Evolutionary conservation across 129 eudicot species (phyloP).

Genomic region (Calendula officinalis): DNA sequence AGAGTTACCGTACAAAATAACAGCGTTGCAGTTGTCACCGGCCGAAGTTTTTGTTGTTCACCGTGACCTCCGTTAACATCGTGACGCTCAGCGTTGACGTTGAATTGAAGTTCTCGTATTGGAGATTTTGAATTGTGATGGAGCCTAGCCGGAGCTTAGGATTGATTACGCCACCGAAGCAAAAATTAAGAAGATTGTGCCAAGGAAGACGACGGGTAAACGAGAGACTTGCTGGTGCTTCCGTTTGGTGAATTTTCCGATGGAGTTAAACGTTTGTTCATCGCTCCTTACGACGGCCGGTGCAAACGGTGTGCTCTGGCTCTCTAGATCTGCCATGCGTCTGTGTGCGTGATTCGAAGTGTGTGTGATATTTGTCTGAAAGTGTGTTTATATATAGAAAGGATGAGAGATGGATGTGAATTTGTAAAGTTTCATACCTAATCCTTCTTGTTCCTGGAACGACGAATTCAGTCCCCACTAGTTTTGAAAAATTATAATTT

Average conservation of each 20-base stretch:
- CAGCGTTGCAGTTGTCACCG: conserved; percentile 34
- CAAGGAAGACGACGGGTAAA: conserved; percentile 31
- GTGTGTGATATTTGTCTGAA: conserved; percentile 2
- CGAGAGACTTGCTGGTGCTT: conserved; percentile 40
- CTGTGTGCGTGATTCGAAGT: conserved; percentile 9
- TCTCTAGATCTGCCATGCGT: conserved; percentile 38
- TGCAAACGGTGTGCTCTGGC: conserved; percentile 24
- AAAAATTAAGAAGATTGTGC: conserved; percentile 26
- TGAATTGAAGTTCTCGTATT: conserved; percentile 14
- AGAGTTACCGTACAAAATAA: conserved; percentile 28
- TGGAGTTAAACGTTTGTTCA: conserved; percentile 11
- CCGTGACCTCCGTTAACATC: conserved; percentile 21
- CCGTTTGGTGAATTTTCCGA: background rate
- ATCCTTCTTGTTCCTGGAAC: background rate
- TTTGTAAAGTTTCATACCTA: conserved; percentile 11
- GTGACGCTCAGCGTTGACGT: conserved; percentile 30
- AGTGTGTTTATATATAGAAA: background rate
- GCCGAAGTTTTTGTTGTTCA: conserved; percentile 42
- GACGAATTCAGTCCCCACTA: background rate
- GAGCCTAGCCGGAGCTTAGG: conserved; percentile 38
- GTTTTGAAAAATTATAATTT: background rate
- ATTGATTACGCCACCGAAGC: conserved; percentile 24
- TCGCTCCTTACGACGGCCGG: conserved; percentile 38
- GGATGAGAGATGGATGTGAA: background rate
- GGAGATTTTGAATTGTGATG: conserved; percentile 27